Evolutionary conservation across 108 stramenopile species (phyloP).

Genomic region (Pseudonitzschia multiseries): DNA sequence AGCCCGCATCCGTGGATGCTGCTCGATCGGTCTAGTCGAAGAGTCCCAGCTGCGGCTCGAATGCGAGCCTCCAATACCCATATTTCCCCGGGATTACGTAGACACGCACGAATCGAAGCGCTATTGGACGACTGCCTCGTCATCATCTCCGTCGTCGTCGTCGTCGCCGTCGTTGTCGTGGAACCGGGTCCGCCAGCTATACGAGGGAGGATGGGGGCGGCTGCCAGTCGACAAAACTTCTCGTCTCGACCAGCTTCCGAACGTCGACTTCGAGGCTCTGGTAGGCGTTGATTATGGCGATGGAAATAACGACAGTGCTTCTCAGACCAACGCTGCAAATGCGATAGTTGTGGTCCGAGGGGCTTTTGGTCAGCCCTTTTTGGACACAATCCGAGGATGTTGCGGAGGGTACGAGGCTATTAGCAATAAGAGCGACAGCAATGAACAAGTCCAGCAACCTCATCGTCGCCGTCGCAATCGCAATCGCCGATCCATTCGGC

Average conservation of each 20-base stretch:
- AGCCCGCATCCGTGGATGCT: slow-evolving; percentile 18
- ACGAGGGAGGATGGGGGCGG: slow-evolving; percentile 44
- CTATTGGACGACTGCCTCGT: slow-evolving; percentile 56
- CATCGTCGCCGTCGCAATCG: slow-evolving; percentile 30
- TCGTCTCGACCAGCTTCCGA: neutral
- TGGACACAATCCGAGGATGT: slow-evolving; percentile 47
- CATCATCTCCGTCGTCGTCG: neutral
- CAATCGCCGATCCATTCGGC: slow-evolving; percentile 39
- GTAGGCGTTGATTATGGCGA: neutral
- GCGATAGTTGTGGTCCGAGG: slow-evolving; percentile 67
- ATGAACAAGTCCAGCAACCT: slow-evolving; percentile 13
- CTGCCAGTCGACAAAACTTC: slow-evolving; percentile 2
- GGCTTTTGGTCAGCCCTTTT: slow-evolving; percentile 63
- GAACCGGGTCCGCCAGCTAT: slow-evolving; percentile 15
- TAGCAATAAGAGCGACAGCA: neutral
- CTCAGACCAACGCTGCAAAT: neutral
- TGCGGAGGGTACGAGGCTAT: slow-evolving; percentile 17
- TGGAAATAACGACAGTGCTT: slow-evolving; percentile 3
- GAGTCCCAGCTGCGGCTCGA: slow-evolving; percentile 58
- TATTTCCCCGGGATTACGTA: slow-evolving; percentile 79
- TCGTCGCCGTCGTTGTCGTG: neutral
- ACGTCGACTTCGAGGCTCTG: neutral
- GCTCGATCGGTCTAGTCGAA: slow-evolving; percentile 75
- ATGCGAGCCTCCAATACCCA: slow-evolving; percentile 65
- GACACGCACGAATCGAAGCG: slow-evolving; percentile 51